Conservation (phyloP, 139 green algal species). For the Spirogloea muscicola region DNA sequence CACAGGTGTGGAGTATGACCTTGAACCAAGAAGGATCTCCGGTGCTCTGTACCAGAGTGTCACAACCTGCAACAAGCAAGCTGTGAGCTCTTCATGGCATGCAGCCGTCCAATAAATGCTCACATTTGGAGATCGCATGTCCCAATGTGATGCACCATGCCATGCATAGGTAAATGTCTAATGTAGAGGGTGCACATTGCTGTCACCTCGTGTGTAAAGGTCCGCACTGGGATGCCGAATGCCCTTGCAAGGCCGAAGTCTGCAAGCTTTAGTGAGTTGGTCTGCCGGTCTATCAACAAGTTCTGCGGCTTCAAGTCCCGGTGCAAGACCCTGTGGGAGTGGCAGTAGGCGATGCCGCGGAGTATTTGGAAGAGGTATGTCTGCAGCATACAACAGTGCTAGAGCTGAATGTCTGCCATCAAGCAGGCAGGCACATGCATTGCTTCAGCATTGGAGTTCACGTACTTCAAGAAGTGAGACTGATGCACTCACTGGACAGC, state of each 20-base stretch:
- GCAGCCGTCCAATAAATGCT: too few relatives aligned
- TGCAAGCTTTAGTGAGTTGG: constrained; percentile 90
- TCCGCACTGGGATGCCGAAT: constrained; percentile 95
- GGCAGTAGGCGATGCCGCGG: constrained; percentile 84
- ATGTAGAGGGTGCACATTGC: too few relatives aligned
- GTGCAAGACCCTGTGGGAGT: constrained; percentile 85
- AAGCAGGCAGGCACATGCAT: too few relatives aligned
- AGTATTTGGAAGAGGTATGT: constrained; percentile 95
- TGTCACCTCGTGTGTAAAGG: constrained; percentile 59
- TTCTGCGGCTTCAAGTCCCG: constrained; percentile 98
- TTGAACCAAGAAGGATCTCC: constrained; percentile 90
- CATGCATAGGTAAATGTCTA: too few relatives aligned
- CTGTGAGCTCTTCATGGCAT: too few relatives aligned
- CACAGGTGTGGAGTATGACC: constrained; percentile 90
- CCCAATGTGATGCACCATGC: too few relatives aligned
- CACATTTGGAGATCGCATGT: too few relatives aligned
- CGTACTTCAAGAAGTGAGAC: too few relatives aligned
- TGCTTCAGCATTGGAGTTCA: too few relatives aligned
- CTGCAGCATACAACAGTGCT: too few relatives aligned
- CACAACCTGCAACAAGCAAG: constrained; percentile 70
- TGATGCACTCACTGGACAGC: too few relatives aligned
- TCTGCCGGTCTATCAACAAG: constrained; percentile 82
- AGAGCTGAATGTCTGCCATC: too few relatives aligned
- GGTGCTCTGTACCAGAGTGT: constrained; percentile 96
- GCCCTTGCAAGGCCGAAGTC: constrained; percentile 94